phyloP scores from a whole-genome alignment of 1,284 basidiomycete species.

The Hemileia vastatrix region DNA sequence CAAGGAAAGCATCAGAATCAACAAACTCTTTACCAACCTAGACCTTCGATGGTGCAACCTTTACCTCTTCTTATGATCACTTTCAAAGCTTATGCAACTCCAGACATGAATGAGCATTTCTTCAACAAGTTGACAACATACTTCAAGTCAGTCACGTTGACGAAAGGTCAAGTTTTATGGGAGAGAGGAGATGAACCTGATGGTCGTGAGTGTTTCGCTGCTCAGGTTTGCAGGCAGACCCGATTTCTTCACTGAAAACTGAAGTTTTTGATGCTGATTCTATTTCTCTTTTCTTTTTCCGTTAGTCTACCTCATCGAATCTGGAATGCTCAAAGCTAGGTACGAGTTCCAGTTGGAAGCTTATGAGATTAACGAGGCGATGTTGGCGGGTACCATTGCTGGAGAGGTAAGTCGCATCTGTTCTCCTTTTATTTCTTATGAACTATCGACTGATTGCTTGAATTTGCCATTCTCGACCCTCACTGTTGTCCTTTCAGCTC shows the following conservation, averaged over 20 bases:
- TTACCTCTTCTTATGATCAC: conserved; percentile 50
- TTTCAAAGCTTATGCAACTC: conserved; percentile 28
- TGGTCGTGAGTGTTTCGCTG: conserved; percentile 46
- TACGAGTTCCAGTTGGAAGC: conserved; percentile 55
- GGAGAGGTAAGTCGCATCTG: conserved; percentile 61
- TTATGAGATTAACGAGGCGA: conserved; percentile 47
- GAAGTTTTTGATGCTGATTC: conserved; percentile 24
- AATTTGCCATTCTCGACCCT: not conserved
- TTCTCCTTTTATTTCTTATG: not conserved
- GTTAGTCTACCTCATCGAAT: conserved; percentile 73
- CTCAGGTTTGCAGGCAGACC: not conserved
- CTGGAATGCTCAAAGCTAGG: conserved; percentile 68
- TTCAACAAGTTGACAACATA: conserved; percentile 55
- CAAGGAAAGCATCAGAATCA: conserved; percentile 48
- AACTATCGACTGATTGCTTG: not conserved
- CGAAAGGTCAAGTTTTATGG: conserved; percentile 63
- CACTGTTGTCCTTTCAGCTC: conserved; percentile 1
- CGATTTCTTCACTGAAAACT: conserved; percentile 40
- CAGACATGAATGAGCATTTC: conserved; percentile 47
- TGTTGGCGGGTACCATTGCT: conserved; percentile 82
- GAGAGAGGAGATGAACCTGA: conserved; percentile 62
- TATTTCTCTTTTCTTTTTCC: not conserved
- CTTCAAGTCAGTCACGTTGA: conserved; percentile 57
- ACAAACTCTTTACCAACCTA: conserved; percentile 18
- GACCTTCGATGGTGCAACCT: conserved; percentile 45